These are phyloP conservation scores for Vanderwaltozyma tropicalis DNA, from an alignment of 805 yeast genomes.

Conservation along the genomic window DNA sequence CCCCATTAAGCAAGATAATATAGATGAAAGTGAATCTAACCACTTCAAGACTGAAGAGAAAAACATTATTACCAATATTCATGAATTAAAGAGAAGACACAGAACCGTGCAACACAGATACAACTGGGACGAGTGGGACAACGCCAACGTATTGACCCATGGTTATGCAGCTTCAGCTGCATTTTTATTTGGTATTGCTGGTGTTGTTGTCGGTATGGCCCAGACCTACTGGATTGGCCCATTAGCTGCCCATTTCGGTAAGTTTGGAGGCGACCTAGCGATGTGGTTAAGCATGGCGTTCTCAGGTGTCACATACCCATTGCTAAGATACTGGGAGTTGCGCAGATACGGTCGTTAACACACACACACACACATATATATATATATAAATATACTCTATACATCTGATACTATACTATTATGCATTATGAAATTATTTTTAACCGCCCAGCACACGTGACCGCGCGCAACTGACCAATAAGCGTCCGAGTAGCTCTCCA, in stretches of 20 bases:
- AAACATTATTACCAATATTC: slow-evolving; percentile 4
- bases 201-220: slow-evolving; percentile 80
- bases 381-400: not conserved
- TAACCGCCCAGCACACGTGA: too few species aligned
- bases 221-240: slow-evolving; percentile 81
- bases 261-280: slow-evolving; percentile 69
- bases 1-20: slow-evolving; percentile 13
- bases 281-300: slow-evolving; percentile 71
- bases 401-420: not conserved
- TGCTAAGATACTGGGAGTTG: slow-evolving; percentile 54
- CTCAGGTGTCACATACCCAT: slow-evolving; percentile 53
- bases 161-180: slow-evolving; percentile 64
- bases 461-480: too few species aligned
- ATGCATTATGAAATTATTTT: not conserved
- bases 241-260: slow-evolving; percentile 54
- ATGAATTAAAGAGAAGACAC: slow-evolving; percentile 12
- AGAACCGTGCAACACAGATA: slow-evolving; percentile 35
- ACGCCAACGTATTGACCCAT: slow-evolving; percentile 44
- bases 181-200: slow-evolving; percentile 62
- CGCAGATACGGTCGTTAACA: slow-evolving; percentile 39
- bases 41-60: too few species aligned
- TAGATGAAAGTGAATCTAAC: too few species aligned
- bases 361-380: not conserved
- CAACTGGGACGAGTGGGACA: slow-evolving; percentile 70
- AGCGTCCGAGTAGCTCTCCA: too few species aligned